Evolutionary conservation across 2,329 filamentous ascomycete species (phyloP).

Genomic region (Fonsecaea nubica): DNA sequence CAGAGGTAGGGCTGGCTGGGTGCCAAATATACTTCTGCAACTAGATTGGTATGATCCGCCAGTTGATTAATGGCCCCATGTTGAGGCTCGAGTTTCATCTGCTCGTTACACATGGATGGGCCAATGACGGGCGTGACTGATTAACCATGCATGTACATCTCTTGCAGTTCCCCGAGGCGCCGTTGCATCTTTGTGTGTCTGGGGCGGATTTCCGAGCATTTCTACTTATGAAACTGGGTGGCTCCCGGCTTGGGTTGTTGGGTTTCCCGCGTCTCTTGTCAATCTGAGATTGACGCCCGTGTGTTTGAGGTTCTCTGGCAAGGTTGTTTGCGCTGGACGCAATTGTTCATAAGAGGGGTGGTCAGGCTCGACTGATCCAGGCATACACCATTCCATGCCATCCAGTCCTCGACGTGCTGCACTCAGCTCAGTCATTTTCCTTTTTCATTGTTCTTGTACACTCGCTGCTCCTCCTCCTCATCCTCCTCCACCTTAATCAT

Average conservation of each 20-base stretch:
- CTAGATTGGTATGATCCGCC: conserved; percentile 21
- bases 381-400: conserved; percentile 28
- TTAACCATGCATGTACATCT: conserved; percentile 19
- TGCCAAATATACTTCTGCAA: conserved; percentile 30
- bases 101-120: conserved; percentile 3
- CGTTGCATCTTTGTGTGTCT: conserved; percentile 20
- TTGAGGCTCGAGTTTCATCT: conserved; percentile 34
- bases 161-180: conserved; percentile 29
- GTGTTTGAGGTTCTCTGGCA: conserved; percentile 31
- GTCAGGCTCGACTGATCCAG: conserved; percentile 34
- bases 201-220: conserved; percentile 16
- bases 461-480: conserved; percentile 19
- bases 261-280: conserved; percentile 28
- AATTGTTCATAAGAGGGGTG: conserved; percentile 33
- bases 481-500: conserved; percentile 26
- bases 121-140: conserved; percentile 21
- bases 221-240: conserved; percentile 23
- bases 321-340: conserved; percentile 30
- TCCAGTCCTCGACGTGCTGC: conserved; percentile 28
- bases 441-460: conserved; percentile 20
- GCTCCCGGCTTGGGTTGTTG: conserved; percentile 15
- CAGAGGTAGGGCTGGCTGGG: conserved; percentile 14
- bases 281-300: conserved; percentile 40
- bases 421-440: conserved; percentile 27
- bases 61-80: conserved; percentile 14